Conservation (phyloP, 345 rosid species). For the Firmiana major region DNA sequence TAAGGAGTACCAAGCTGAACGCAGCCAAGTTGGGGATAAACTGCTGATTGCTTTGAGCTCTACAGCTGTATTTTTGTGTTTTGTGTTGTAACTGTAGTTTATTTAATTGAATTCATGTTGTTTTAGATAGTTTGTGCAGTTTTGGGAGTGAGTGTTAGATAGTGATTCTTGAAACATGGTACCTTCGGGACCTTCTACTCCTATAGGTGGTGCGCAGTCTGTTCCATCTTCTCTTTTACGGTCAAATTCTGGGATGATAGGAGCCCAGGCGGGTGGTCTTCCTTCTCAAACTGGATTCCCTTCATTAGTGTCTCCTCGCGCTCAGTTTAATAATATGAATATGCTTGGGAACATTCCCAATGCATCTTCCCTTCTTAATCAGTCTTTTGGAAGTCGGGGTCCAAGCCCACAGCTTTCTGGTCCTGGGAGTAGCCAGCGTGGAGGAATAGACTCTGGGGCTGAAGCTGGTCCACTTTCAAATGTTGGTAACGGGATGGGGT, state of each 20-base stretch:
- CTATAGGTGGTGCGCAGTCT: conserved; percentile 71
- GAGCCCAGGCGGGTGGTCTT: conserved; percentile 69
- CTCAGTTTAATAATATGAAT: conserved; percentile 70
- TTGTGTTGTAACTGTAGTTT: conserved; percentile 26
- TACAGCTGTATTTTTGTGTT: conserved; percentile 12
- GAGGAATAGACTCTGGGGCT: conserved; percentile 63
- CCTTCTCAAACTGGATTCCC: conserved; percentile 71
- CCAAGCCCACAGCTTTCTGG: conserved; percentile 50
- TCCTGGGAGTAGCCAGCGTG: conserved; percentile 48
- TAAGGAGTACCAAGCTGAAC: conserved; percentile 32
- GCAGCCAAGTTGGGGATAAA: conserved; percentile 37
- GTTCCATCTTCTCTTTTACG: conserved; percentile 66
- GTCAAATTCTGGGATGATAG: conserved; percentile 67
- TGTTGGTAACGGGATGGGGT: conserved; percentile 65
- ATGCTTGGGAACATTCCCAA: conserved; percentile 80
- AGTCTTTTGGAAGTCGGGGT: conserved; percentile 80
- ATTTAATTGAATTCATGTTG: conserved; percentile 29
- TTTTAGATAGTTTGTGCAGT: conserved; percentile 32
- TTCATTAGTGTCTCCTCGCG: conserved; percentile 58
- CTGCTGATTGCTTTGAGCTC: conserved; percentile 26
- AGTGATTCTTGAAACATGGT: conserved; percentile 50
- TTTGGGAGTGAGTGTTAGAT: conserved; percentile 26
- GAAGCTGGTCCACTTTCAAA: conserved; percentile 70
- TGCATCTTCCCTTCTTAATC: conserved; percentile 72
- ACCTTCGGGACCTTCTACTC: conserved; percentile 77